Conservation (phyloP, 495 filamentous ascomycete genomes). For the Neurospora sp. region DNA sequence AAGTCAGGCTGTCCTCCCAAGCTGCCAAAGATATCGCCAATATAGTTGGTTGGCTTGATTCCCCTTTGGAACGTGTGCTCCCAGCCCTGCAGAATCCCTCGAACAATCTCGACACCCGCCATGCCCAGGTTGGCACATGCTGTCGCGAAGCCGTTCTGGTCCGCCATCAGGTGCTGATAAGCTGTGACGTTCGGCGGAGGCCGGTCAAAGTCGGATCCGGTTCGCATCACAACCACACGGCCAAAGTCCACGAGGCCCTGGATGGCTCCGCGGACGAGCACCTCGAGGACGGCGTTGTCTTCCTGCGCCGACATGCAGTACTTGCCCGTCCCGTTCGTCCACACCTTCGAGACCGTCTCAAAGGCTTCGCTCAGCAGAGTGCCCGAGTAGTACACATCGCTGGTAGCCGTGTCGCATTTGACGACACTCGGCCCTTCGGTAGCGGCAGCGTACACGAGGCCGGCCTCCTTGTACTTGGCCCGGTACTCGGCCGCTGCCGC, state of each 20-base stretch:
- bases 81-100: constrained; percentile 56
- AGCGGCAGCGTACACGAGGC: constrained; percentile 40
- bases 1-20: constrained; percentile 58
- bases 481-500: constrained; percentile 46
- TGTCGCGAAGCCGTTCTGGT: constrained; percentile 49
- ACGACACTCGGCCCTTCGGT: constrained; percentile 45
- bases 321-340: constrained; percentile 56
- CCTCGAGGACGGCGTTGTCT: constrained; percentile 64
- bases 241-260: constrained; percentile 52
- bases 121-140: constrained; percentile 57
- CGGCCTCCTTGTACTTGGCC: constrained; percentile 38
- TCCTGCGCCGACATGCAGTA: constrained; percentile 70
- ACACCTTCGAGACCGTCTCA: constrained; percentile 51
- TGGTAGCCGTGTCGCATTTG: constrained; percentile 59
- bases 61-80: constrained; percentile 46
- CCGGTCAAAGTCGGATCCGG: constrained; percentile 63
- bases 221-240: constrained; percentile 64
- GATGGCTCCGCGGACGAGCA: constrained; percentile 48
- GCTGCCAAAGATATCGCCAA: constrained; percentile 63
- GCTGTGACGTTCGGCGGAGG: constrained; percentile 47
- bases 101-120: constrained; percentile 56
- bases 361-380: constrained; percentile 50
- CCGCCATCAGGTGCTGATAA: constrained; percentile 46
- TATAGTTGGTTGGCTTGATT: constrained; percentile 54
- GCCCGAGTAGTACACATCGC: constrained; percentile 65